phyloP scores from a whole-genome alignment of 495 filamentous ascomycete species.

The Tuber microsphaerosporum region DNA sequence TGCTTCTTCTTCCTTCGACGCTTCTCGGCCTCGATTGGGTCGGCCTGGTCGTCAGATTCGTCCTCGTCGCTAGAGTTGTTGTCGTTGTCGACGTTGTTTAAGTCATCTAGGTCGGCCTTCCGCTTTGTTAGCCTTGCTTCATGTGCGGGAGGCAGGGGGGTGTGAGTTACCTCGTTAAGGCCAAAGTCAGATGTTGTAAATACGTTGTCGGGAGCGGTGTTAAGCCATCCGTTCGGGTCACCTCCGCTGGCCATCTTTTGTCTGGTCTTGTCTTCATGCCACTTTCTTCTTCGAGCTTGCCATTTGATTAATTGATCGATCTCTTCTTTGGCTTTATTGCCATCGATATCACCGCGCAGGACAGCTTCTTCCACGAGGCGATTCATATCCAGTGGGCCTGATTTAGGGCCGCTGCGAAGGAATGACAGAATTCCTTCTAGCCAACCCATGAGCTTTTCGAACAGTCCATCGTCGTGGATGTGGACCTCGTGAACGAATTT shows the following conservation, averaged over 20 bases:
- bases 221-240: constrained; percentile 38
- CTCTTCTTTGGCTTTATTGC: constrained; percentile 64
- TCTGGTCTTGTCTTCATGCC: constrained; percentile 94
- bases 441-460: constrained; percentile 93
- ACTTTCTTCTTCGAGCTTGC: constrained; percentile 90
- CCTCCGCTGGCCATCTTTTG: constrained; percentile 97
- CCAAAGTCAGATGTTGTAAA: constrained; percentile 82
- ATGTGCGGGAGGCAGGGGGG: not conserved
- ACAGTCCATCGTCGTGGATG: constrained; percentile 93
- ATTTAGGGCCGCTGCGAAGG: constrained; percentile 71
- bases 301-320: constrained; percentile 80
- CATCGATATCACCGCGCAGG: constrained; percentile 59
- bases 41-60: constrained; percentile 65
- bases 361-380: constrained; percentile 75
- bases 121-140: not conserved
- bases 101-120: constrained; percentile 68
- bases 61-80: constrained; percentile 58
- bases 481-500: constrained; percentile 98
- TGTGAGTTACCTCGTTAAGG: constrained; percentile 59
- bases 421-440: constrained; percentile 95
- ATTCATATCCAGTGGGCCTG: constrained; percentile 83
- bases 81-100: constrained; percentile 67
- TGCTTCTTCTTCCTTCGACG: constrained; percentile 64
- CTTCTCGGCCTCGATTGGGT: constrained; percentile 81
- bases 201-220: constrained; percentile 46